phyloP scores from a whole-genome alignment of 257 asterid species.

The Gentiana macrophylla region DNA sequence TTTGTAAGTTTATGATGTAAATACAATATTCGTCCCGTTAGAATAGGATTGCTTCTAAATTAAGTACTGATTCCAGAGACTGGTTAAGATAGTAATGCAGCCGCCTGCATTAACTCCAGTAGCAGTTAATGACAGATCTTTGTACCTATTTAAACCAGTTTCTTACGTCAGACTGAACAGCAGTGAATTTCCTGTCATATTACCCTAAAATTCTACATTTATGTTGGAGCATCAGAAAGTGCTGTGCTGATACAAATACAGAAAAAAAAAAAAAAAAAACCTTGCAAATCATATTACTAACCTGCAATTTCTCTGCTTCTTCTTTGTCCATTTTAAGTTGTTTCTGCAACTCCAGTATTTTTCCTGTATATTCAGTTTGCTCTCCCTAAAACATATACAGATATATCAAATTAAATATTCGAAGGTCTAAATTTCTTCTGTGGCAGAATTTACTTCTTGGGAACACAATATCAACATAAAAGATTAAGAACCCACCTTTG shows the following conservation, averaged over 20 bases:
- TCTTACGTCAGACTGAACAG: not conserved
- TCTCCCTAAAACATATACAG: conserved; percentile 53
- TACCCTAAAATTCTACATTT: not conserved
- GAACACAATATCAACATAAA: too few relatives aligned
- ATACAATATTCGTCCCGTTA: too few relatives aligned
- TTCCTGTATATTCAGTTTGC: conserved; percentile 58
- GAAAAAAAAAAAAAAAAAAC: conserved; percentile 2
- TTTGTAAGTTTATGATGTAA: too few relatives aligned
- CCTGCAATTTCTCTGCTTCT: conserved; percentile 89
- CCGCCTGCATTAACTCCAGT: too few relatives aligned
- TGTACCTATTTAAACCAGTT: not conserved
- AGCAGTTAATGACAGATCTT: too few relatives aligned
- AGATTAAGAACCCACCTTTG: conserved; percentile 41
- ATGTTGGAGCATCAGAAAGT: not conserved
- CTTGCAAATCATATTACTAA: conserved; percentile 14
- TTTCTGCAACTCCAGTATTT: conserved; percentile 81
- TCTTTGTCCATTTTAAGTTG: conserved; percentile 85
- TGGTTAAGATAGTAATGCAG: too few relatives aligned
- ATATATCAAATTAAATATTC: not conserved
- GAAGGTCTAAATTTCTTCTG: not conserved
- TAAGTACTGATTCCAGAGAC: too few relatives aligned
- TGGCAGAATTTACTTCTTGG: not conserved
- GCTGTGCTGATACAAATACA: not conserved
- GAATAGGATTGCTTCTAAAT: too few relatives aligned
- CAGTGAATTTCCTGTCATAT: too few relatives aligned